Evolutionary conservation across 768 basidiomycete species (phyloP).

Genomic region (Tulasnella sp.): DNA sequence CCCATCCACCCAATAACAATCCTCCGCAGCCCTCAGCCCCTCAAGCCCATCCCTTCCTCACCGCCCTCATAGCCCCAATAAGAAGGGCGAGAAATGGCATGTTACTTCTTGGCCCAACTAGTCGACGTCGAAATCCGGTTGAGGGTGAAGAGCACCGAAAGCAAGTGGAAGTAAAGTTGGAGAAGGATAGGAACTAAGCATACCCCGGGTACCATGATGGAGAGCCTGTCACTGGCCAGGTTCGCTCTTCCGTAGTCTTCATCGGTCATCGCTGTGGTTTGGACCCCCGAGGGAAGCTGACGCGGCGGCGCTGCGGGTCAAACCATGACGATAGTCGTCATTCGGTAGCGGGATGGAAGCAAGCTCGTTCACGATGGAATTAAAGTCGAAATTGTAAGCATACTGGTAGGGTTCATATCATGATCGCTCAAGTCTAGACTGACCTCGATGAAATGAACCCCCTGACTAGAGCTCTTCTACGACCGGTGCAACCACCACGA

Average conservation of each 20-base stretch:
- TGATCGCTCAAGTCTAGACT: neutral
- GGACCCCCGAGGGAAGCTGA: neutral
- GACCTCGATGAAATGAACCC: neutral
- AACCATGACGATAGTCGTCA: constrained; percentile 51
- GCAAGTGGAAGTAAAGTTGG: constrained; percentile 75
- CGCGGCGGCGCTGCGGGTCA: neutral
- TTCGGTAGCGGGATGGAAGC: constrained; percentile 93
- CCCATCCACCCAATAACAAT: no score
- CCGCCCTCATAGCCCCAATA: neutral
- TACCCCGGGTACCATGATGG: constrained; percentile 62
- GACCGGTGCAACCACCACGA: constrained; percentile 98
- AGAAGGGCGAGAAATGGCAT: neutral
- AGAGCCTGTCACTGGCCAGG: constrained; percentile 73
- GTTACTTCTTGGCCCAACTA: constrained; percentile 88
- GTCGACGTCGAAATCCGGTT: constrained; percentile 90
- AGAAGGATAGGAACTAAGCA: constrained; percentile 75
- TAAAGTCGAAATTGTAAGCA: constrained; percentile 95
- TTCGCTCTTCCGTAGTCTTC: neutral
- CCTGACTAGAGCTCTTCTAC: constrained; percentile 79
- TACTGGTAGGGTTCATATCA: constrained; percentile 58
- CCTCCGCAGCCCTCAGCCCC: no score
- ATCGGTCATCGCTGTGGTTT: neutral
- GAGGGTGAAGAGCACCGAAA: constrained; percentile 80
- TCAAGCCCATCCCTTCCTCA: neutral
- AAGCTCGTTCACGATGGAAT: constrained; percentile 93